Evolutionary conservation across 1,284 basidiomycete genomes (phyloP).

Genomic region (Ganoderma sinense): DNA sequence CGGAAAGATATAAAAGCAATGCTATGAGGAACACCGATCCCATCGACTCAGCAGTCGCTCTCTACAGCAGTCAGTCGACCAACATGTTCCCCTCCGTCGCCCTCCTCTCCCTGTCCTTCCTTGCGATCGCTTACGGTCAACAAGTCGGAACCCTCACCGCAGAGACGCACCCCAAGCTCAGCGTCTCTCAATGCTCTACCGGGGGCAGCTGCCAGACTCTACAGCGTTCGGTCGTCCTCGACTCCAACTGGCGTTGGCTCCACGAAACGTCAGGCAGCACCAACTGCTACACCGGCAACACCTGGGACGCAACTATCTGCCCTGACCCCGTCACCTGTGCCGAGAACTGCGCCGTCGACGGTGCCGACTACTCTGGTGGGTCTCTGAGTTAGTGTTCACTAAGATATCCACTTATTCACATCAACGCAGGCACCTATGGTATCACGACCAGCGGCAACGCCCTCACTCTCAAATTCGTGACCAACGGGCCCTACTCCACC

Average conservation of each 20-base stretch:
- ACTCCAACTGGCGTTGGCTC: constrained; percentile 48
- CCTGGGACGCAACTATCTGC: constrained; percentile 45
- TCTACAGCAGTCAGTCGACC: constrained; percentile 18
- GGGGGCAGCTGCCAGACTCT: constrained; percentile 37
- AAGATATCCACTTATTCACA: background rate
- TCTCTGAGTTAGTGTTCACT: too few relatives aligned
- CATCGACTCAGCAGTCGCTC: constrained; percentile 29
- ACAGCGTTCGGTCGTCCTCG: constrained; percentile 41
- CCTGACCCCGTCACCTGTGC: constrained; percentile 45
- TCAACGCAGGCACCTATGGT: constrained; percentile 37
- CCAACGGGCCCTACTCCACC: constrained; percentile 39
- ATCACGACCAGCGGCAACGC: constrained; percentile 55
- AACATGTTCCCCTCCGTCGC: constrained; percentile 37
- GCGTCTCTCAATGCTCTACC: constrained; percentile 38
- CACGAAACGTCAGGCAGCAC: constrained; percentile 41
- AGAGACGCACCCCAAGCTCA: constrained; percentile 44
- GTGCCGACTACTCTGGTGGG: constrained; percentile 58
- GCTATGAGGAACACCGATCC: constrained; percentile 4
- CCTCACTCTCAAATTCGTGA: constrained; percentile 60
- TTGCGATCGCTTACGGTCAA: constrained; percentile 39
- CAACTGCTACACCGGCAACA: constrained; percentile 48
- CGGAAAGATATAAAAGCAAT: constrained; percentile 19
- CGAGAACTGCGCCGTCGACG: constrained; percentile 62
- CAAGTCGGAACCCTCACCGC: constrained; percentile 44
- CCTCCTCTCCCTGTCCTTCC: constrained; percentile 37